Evolutionary conservation across 495 filamentous ascomycete species (phyloP).

Genomic region (Penicillium tannophilum): DNA sequence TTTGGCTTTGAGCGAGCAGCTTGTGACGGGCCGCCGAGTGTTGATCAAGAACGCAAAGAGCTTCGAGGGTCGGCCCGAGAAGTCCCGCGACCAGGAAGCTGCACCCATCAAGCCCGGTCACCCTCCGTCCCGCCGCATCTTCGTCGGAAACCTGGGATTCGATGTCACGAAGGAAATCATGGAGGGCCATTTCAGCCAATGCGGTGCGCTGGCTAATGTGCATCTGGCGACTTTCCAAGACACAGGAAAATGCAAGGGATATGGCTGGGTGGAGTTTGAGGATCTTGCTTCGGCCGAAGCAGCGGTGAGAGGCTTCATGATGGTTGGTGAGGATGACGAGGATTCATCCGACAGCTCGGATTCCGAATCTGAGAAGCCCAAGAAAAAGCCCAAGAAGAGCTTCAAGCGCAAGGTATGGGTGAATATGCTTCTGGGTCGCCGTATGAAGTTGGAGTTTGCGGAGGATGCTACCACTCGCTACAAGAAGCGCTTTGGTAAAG

Average conservation of each 20-base stretch:
- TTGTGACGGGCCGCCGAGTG: constrained; percentile 72
- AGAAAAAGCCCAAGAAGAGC: constrained; percentile 53
- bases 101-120: constrained; percentile 46
- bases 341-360: constrained; percentile 50
- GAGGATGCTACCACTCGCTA: constrained; percentile 86
- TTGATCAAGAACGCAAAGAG: constrained; percentile 89
- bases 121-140: constrained; percentile 75
- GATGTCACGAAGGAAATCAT: constrained; percentile 81
- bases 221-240: constrained; percentile 96
- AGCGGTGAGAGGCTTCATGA: constrained; percentile 81
- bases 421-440: constrained; percentile 75
- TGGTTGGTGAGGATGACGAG: constrained; percentile 61
- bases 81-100: constrained; percentile 49
- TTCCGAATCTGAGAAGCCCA: constrained; percentile 34
- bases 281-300: constrained; percentile 70
- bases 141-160: constrained; percentile 90
- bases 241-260: constrained; percentile 96
- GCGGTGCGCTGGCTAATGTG: constrained; percentile 75
- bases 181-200: constrained; percentile 75
- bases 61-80: constrained; percentile 76
- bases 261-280: constrained; percentile 90
- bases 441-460: constrained; percentile 86
- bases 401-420: constrained; percentile 76
- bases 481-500: constrained; percentile 89
- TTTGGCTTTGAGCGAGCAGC: constrained; percentile 76